phyloP scores from a whole-genome alignment of 768 basidiomycete species.

The Lactarius evosmus region DNA sequence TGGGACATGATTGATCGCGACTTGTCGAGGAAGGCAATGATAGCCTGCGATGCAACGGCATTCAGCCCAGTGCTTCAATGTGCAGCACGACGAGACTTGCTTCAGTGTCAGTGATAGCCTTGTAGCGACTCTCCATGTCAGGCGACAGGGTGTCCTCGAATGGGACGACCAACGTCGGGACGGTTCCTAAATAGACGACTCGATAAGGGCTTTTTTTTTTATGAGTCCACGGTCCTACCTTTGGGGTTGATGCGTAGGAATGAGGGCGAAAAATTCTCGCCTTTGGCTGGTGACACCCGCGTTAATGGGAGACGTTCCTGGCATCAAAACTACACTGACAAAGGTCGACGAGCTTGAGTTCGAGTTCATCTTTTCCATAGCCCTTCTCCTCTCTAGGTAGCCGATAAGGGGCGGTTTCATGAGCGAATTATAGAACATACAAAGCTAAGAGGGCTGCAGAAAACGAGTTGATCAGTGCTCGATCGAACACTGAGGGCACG shows the following conservation, averaged over 20 bases:
- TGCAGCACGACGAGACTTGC: conserved; percentile 37
- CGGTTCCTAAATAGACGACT: conserved; percentile 51
- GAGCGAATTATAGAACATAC: conserved; percentile 19
- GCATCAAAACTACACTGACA: conserved; percentile 36
- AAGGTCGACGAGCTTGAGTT: conserved; percentile 65
- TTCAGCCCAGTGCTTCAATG: conserved; percentile 9
- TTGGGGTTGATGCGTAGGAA: conserved; percentile 77
- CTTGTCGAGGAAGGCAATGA: conserved; percentile 79
- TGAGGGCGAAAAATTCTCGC: conserved; percentile 73
- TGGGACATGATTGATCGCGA: conserved; percentile 67
- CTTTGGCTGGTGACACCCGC: conserved; percentile 50
- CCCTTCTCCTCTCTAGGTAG: conserved; percentile 66
- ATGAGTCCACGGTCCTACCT: conserved; percentile 41
- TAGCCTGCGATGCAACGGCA: conserved; percentile 44
- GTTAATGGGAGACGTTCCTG: conserved; percentile 1
- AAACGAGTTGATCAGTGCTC: background rate
- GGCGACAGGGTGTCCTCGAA: conserved; percentile 64
- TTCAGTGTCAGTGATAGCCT: conserved; percentile 72
- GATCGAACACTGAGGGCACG: background rate
- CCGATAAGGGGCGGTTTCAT: background rate
- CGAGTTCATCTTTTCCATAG: conserved; percentile 73
- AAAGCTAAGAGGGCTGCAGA: conserved; percentile 24
- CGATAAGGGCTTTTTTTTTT: background rate
- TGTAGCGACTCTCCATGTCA: conserved; percentile 75
- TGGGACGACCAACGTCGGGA: conserved; percentile 85